Conservation (phyloP, 1,284 basidiomycete species). For the Cutaneotrichosporon cavernicola region DNA sequence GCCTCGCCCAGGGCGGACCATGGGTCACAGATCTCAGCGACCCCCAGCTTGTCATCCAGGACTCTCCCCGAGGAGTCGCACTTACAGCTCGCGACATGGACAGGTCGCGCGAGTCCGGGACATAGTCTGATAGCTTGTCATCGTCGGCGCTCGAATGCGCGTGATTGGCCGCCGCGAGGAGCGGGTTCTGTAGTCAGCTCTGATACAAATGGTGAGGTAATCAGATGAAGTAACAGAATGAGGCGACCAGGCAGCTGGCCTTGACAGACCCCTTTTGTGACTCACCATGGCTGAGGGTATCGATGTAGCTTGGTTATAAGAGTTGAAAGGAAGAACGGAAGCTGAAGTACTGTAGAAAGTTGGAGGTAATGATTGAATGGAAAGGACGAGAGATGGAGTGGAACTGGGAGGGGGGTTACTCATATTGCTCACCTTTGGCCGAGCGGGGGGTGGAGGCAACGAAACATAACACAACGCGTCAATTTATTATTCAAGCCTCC, state of each 20-base stretch:
- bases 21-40: too few species aligned
- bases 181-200: conserved; percentile 39
- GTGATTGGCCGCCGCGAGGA: conserved; percentile 48
- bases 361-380: neutral
- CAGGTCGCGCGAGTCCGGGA: conserved; percentile 47
- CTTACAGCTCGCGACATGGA: conserved; percentile 50
- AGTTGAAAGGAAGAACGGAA: neutral
- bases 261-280: neutral
- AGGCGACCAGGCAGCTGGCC: neutral
- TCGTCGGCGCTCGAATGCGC: conserved; percentile 34
- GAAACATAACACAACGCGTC: conserved; percentile 1
- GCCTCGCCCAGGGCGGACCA: too few species aligned
- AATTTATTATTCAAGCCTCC: neutral
- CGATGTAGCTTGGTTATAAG: neutral
- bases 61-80: conserved; percentile 9
- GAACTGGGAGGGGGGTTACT: neutral
- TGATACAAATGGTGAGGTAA: neutral
- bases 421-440: too few species aligned
- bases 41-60: too few species aligned
- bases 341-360: neutral
- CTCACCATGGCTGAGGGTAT: conserved; percentile 16
- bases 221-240: neutral
- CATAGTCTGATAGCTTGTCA: conserved; percentile 51
- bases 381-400: conserved; percentile 3
- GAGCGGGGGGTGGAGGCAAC: neutral